A percentile compares a stretch with the other conserved stretches of the same genome.
Evolutionary conservation across 768 basidiomycete genomes (phyloP).

Genomic region (Tephrocybe sp.): DNA sequence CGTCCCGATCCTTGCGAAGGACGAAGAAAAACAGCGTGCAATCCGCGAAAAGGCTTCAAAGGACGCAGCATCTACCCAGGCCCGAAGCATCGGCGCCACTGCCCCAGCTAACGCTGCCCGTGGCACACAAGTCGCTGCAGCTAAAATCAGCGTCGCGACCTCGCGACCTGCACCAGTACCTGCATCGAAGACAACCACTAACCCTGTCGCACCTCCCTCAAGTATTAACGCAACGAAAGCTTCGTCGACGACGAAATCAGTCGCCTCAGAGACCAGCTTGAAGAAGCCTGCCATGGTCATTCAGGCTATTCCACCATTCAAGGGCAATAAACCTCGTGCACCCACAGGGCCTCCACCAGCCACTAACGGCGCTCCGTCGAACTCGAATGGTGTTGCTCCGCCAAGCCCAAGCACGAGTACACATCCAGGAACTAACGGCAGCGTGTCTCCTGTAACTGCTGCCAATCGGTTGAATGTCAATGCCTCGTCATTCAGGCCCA

Average conservation of each 20-base stretch:
- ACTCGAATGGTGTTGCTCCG: slow-evolving; percentile 20
- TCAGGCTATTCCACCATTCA: slow-evolving; percentile 90
- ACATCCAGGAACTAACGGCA: slow-evolving; percentile 23
- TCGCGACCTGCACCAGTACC: slow-evolving; percentile 14
- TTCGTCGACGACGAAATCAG: slow-evolving; percentile 25
- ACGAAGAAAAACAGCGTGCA: slow-evolving; percentile 83
- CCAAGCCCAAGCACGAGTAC: slow-evolving; percentile 8
- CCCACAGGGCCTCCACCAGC: slow-evolving; percentile 25
- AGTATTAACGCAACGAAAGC: slow-evolving; percentile 26
- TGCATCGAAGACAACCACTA: slow-evolving; percentile 28
- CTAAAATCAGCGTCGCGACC: slow-evolving; percentile 30
- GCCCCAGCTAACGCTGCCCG: slow-evolving; percentile 52
- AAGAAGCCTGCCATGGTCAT: slow-evolving; percentile 74
- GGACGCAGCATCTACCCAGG: slow-evolving; percentile 65
- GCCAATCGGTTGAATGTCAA: slow-evolving; percentile 78
- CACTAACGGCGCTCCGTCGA: slow-evolving; percentile 27
- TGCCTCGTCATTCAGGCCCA: slow-evolving; percentile 90
- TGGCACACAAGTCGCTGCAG: slow-evolving; percentile 35
- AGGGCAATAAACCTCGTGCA: slow-evolving; percentile 50
- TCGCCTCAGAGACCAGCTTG: slow-evolving; percentile 31
- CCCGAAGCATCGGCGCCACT: slow-evolving; percentile 69
- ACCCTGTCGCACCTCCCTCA: slow-evolving; percentile 22
- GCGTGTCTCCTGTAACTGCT: slow-evolving; percentile 54
- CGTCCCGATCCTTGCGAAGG: slow-evolving; percentile 89
- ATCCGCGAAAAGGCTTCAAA: slow-evolving; percentile 77